Evolutionary conservation across 768 basidiomycete genomes (phyloP), one percentile per base, ranked within the genome.

Genomic region (Russula foetens): DNA sequence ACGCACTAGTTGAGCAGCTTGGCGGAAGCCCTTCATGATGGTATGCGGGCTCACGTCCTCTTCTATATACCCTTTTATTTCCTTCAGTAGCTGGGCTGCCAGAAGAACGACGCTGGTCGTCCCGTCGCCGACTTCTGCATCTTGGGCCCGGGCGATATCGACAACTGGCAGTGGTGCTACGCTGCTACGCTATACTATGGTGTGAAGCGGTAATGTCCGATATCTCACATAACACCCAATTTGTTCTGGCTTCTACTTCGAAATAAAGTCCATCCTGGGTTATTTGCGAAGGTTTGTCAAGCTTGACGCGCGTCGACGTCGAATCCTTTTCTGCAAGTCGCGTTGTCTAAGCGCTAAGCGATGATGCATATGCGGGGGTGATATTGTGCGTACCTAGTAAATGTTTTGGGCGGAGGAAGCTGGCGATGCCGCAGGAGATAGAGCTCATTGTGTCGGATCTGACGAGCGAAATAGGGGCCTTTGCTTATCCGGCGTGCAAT

Each of bases 91-190:
- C 71, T 98, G 96, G 0, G 93, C 91, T 5, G 97, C 96, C 24
- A 99, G 78, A 11, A 99, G 80, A 2, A 98, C 94, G 4, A 98
- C 96, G 66, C 86, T 94, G 2, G 97, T 99, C 1, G 97, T 98
- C 39, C 97, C 97, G 75, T 99, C 97, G 56, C 97, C 97, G 48
- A 98, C 92, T 73, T 98, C 95, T 21, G 95, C 95, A 72, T 98
- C 97, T 74, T 98, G 96, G 15, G 97, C 95, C 33, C 97, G 85
- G 45, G 94, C 97, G 70, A 98, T 98, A 69, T 99, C 97, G 49
- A 98, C 97, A 59, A 99, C 79, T n/a, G 94, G n/a, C n/a, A n/a
- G n/a, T n/a, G n/a, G n/a, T n/a, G n/a, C n/a, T n/a, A n/a, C n/a
- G n/a, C n/a, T n/a, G n/a, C n/a, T n/a, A n/a, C n/a, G n/a, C n/a